Evolutionary conservation across 768 basidiomycete genomes (phyloP), one percentile per base, ranked within the genome.

Genomic region (Xerocomellus chrysenteron): DNA sequence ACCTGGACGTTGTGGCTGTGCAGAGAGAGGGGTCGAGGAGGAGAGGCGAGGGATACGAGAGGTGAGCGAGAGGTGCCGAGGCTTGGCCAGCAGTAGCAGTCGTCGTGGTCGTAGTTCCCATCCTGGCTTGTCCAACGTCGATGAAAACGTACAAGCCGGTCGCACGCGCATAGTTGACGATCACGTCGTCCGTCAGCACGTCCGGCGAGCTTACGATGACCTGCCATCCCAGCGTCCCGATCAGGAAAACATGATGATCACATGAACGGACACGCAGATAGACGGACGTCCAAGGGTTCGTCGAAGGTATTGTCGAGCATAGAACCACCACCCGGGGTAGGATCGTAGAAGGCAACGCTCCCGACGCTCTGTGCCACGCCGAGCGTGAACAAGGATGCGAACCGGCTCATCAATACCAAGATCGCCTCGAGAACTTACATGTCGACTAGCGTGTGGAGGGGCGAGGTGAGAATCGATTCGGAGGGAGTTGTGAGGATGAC

Each of bases 171-270:
- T 76, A 88, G 61, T 85, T 86, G 44, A 83, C 42, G 47, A 87
- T 65, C 0, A 86, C 86, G 28, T 69, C 59, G 52, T 83, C 76
- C 0, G 80, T 84, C 50, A 87, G 77, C 16, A 88, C 82, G 0
- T 21, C 72, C 0, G 81, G 71, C 9, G 84, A 85, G 63, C 86
- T 88, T 41, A 89, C 79, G 59, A 90, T 87, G 45, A 88, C 77
- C 79, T 80, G 42, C 3, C 11, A 12, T 26, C 16, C n/a, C 24
- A 19, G n/a, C 3, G 2, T 28, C 19, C 11, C 0, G 5, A 11
- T 55, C 16, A 52, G 17, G 14, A 47, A 47, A 12, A 21, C 9
- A 2, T 19, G 50, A 49, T 37, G 39, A 21, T 24, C 10, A 9
- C 11, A 40, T 37, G 30, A 43, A 28, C n/a, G 13, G 17, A 46